These are phyloP conservation scores for Trichoderma sp. DNA, from an alignment of 2,329 filamentous ascomycete species.

Conservation along the genomic window DNA sequence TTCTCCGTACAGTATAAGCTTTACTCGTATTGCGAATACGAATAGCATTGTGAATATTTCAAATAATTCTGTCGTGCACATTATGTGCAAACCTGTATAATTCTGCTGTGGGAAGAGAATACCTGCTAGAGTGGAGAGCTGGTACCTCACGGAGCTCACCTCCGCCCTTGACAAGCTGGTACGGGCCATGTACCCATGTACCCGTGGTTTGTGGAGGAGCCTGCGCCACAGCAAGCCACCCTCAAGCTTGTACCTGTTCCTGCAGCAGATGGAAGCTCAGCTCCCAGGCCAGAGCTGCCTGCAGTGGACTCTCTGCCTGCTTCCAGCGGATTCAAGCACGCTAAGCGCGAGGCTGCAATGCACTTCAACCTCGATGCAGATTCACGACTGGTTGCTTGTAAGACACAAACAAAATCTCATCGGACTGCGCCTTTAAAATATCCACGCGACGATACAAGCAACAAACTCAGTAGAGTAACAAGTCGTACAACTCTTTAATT, in stretches of 20 bases:
- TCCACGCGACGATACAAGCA: neutral
- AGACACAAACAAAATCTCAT: neutral
- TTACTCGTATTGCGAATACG: slow-evolving; percentile 7
- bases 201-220: neutral
- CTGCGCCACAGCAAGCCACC: slow-evolving; percentile 11
- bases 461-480: neutral
- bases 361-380: slow-evolving; percentile 2
- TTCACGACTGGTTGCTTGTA: slow-evolving; percentile 8
- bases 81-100: neutral
- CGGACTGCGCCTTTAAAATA: neutral
- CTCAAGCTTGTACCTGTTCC: neutral
- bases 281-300: neutral
- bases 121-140: neutral
- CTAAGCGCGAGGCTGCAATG: slow-evolving; percentile 9
- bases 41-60: neutral
- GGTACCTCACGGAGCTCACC: neutral
- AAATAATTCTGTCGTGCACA: neutral
- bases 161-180: neutral
- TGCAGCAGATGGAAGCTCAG: slow-evolving; percentile 8
- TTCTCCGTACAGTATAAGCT: neutral
- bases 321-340: neutral
- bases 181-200: neutral
- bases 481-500: too few relatives aligned
- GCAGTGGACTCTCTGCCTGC: slow-evolving; percentile 7
- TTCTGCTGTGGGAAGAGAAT: neutral